A percentile compares a stretch with the other conserved stretches of the same genome.
These are phyloP conservation scores for Malus fusca DNA, from an alignment of 306 rosid species.

Conservation along the genomic window DNA sequence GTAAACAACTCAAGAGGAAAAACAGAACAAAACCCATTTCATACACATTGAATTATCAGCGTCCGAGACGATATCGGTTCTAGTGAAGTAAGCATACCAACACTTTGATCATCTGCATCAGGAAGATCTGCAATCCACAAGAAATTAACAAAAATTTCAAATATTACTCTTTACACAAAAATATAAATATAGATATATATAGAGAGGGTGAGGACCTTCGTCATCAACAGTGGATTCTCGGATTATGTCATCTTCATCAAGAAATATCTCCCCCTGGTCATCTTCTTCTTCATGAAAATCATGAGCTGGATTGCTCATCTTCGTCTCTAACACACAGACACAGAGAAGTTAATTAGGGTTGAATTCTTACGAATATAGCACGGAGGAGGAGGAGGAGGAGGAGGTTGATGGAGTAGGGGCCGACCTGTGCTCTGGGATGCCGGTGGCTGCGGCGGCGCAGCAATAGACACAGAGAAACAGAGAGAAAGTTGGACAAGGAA, in stretches of 20 bases:
- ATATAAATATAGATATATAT: neutral
- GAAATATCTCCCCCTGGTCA: slow-evolving; percentile 36
- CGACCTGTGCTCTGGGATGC: neutral
- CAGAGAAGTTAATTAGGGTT: neutral
- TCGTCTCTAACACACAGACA: neutral
- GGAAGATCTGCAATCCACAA: slow-evolving; percentile 39
- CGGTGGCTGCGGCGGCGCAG: neutral
- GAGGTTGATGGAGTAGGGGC: neutral
- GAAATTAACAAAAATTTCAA: neutral
- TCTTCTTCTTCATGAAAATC: slow-evolving; percentile 34
- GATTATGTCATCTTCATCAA: slow-evolving; percentile 41
- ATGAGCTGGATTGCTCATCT: slow-evolving; percentile 20
- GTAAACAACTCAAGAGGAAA: neutral
- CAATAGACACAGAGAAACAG: neutral
- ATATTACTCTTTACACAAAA: neutral
- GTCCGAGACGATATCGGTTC: neutral
- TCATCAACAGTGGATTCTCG: slow-evolving; percentile 30
- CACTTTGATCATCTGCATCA: slow-evolving; percentile 37
- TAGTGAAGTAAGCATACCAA: slow-evolving; percentile 20
- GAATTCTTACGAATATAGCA: neutral
- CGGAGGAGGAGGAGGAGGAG: neutral
- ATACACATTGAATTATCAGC: neutral
- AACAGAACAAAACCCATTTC: neutral
- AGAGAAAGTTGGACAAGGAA: neutral
- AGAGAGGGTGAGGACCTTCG: slow-evolving; percentile 24